phyloP scores from a whole-genome alignment of 2,329 filamentous ascomycete genomes.

The Cadophora sp. region DNA sequence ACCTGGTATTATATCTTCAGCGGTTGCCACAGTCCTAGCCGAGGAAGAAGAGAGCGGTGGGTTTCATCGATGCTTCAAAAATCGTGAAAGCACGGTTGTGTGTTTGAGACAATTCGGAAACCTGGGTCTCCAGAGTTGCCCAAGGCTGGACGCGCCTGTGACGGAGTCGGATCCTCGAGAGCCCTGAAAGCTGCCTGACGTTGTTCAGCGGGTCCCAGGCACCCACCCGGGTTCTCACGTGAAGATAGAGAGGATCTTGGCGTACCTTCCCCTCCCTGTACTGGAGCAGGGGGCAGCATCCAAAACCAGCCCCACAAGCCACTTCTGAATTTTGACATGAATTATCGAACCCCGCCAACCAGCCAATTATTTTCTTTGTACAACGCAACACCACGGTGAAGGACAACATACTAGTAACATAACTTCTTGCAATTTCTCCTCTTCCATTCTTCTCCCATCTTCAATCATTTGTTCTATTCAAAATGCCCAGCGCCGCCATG shows the following conservation, averaged over 20 bases:
- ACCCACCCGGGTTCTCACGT: not conserved
- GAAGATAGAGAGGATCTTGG: not conserved
- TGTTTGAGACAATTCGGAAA: constrained; percentile 14
- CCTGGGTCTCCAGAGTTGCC: not conserved
- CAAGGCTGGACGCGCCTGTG: not conserved
- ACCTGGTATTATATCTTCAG: constrained; percentile 34
- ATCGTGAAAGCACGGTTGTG: constrained; percentile 14
- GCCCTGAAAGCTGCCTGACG: not conserved
- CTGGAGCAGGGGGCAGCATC: not conserved
- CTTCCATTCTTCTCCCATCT: not conserved
- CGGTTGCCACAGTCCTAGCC: constrained; percentile 10
- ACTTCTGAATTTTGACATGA: not conserved
- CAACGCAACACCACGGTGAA: not conserved
- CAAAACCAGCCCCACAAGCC: not conserved
- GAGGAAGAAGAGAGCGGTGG: constrained; percentile 24
- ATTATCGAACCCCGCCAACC: constrained; percentile 1
- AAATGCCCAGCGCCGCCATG: constrained; percentile 43
- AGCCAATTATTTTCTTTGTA: not conserved
- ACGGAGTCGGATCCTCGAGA: not conserved
- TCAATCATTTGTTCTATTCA: constrained; percentile 13
- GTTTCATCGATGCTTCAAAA: constrained; percentile 38
- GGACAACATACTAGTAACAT: not conserved
- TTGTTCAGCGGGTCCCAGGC: not conserved
- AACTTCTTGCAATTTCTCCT: not conserved
- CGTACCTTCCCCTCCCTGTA: no score